Conservation (phyloP, 2,329 filamentous ascomycete genomes). For the Fusarium denticulatum region DNA sequence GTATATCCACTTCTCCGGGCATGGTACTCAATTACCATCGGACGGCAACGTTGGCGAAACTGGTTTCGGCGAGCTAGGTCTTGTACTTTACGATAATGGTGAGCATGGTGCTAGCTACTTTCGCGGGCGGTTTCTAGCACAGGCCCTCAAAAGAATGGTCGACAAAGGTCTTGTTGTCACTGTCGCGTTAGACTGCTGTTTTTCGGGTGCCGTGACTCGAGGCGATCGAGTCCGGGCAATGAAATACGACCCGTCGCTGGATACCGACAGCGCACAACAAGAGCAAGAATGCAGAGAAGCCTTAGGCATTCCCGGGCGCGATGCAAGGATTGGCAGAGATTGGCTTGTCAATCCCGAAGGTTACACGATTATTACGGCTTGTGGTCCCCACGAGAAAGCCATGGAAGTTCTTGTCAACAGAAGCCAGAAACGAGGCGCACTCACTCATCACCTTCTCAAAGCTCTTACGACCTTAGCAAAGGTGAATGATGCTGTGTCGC, state of each 20-base stretch:
- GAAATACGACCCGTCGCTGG: neutral
- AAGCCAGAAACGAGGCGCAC: neutral
- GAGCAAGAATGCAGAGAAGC: rapidly evolving
- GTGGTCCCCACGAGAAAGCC: neutral
- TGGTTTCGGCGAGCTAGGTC: rapidly evolving
- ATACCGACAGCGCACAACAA: rapidly evolving
- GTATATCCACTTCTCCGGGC: neutral
- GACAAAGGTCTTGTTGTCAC: neutral
- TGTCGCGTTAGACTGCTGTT: neutral
- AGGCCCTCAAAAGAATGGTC: neutral
- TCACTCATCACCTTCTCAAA: neutral
- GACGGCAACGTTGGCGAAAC: neutral
- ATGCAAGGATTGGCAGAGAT: rapidly evolving
- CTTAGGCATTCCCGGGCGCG: rapidly evolving
- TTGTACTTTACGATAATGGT: neutral
- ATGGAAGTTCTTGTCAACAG: neutral
- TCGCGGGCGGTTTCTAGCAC: neutral
- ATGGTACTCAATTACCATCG: neutral
- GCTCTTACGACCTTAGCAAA: neutral
- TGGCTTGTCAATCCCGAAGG: neutral
- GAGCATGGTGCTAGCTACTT: neutral
- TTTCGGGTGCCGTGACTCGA: neutral
- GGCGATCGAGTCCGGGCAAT: neutral
- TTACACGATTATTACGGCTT: rapidly evolving
- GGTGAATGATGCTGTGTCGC: neutral